Percentiles rank a stretch among this genome's conserved stretches.
Conservation (phyloP, 768 basidiomycete genomes). For the Lactarius akahatsu region DNA sequence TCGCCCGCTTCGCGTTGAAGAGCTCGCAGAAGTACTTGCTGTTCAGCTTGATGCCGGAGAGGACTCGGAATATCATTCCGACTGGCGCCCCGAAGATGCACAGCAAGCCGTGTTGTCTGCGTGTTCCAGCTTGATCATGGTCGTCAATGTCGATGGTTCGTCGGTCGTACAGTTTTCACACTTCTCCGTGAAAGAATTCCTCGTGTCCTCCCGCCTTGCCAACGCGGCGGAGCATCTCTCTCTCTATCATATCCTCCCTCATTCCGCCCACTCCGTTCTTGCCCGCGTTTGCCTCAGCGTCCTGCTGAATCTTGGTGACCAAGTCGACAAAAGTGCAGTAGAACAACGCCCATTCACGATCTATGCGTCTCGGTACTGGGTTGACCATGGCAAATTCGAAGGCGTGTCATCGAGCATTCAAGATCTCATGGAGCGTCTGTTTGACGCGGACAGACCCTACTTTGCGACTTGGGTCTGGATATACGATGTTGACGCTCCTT, state of each 20-base stretch:
- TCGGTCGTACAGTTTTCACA: not conserved
- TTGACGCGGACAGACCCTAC: not conserved
- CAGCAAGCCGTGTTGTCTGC: not conserved
- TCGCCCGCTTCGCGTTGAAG: not conserved
- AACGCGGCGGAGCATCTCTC: not conserved
- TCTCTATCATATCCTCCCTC: not conserved
- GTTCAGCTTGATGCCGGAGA: not conserved
- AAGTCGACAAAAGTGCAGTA: not conserved
- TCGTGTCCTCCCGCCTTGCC: not conserved
- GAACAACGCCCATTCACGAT: not conserved
- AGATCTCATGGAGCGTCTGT: not conserved
- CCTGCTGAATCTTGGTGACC: not conserved
- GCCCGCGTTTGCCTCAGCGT: not conserved
- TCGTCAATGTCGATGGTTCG: not conserved
- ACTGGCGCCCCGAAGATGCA: not conserved
- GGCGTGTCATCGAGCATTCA: not conserved
- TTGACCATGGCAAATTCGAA: not conserved
- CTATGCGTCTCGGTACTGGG: conserved; percentile 17
- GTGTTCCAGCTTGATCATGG: not conserved
- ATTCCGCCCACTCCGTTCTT: not conserved
- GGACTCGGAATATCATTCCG: not conserved
- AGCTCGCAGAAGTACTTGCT: not conserved
- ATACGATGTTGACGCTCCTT: conserved; percentile 1
- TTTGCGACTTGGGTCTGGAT: conserved; percentile 18
- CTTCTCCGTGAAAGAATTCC: not conserved